Conservation (phyloP, 2,329 filamentous ascomycete species). For the Neonectria faginata region DNA sequence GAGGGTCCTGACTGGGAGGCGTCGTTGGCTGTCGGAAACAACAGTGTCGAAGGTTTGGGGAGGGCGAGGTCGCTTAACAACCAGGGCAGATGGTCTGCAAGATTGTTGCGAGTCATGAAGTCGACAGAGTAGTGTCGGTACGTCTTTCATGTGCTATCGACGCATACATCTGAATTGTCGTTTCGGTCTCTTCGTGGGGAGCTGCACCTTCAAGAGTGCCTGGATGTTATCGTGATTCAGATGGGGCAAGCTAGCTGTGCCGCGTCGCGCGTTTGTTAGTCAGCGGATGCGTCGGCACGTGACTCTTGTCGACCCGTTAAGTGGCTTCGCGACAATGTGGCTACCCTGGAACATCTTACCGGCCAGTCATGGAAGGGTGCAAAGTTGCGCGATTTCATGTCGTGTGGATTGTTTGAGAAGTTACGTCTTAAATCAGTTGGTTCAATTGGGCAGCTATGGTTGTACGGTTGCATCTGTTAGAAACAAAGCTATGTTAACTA, state of each 20-base stretch:
- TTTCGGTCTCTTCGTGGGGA: slow-evolving; percentile 22
- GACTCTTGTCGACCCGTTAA: slow-evolving; percentile 26
- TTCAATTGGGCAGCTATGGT: no score
- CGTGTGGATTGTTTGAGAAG: not conserved
- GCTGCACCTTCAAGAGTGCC: slow-evolving; percentile 29
- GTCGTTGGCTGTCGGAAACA: slow-evolving; percentile 51
- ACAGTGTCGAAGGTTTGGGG: slow-evolving; percentile 55
- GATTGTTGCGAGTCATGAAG: slow-evolving; percentile 74
- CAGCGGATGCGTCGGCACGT: slow-evolving; percentile 48
- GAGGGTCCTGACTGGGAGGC: slow-evolving; percentile 40
- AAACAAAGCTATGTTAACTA: no score
- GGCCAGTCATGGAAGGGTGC: not conserved
- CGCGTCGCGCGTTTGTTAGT: slow-evolving; percentile 52
- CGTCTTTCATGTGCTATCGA: slow-evolving; percentile 36
- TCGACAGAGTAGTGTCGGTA: slow-evolving; percentile 47
- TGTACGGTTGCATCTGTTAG: no score
- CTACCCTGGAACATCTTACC: slow-evolving; percentile 8
- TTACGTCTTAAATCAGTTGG: no score
- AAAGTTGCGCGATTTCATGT: not conserved
- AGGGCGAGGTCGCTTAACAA: slow-evolving; percentile 62
- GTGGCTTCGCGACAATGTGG: not conserved
- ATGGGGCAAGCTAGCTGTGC: slow-evolving; percentile 26
- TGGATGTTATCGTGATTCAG: slow-evolving; percentile 42
- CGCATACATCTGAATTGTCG: slow-evolving; percentile 42
- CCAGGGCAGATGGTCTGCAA: slow-evolving; percentile 68